Evolutionary conservation across 2,329 filamentous ascomycete genomes (phyloP), one percentile per base, ranked within the genome.

Genomic region (Aphanoascus verrucosus): DNA sequence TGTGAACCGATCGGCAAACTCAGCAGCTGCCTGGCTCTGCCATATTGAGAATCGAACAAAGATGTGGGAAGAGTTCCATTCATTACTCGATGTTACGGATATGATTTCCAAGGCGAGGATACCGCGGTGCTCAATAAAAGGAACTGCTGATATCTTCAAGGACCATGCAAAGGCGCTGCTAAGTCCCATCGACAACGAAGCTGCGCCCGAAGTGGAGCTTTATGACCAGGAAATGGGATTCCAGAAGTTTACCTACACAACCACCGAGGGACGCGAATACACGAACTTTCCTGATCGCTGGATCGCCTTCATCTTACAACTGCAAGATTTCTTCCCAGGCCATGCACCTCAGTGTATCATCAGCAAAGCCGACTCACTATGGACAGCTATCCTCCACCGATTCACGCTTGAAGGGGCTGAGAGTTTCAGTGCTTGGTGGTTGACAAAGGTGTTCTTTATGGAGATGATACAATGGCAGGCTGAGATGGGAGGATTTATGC

Each of bases 381-480:
- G 71, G 71, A 68, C 71, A 46, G 67, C 64, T 47, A 65, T 74
- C 20, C 65, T 74, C 44, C 72, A 67, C 52, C 69, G 72, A 23
- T 61, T 74, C 31, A 73, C 72, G 4, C 60, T 73, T 28, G 68
- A 67, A 45, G 72, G 71, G 9, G 72, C 72, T 5, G 66, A 70
- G 45, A 74, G 72, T 55, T 74, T 74, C 56, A 73, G 72, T 58
- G 70, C 71, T 5, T 74, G 72, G 72, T 74, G 72, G 72, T 86
- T 96, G 55, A 89, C 89, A 2, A 95, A 96, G 67, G 90, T 91
- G 55, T 97, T 91, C 77, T 80, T 96, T 50, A 90, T 96, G 64
- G 91, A 97, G 71, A 94, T 94, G 87, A 82, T 89, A 48, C 78
- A 85, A 54, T 96, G 94, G 78, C 76, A 95, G 60, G 88, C 88